Percentiles rank a stretch among this genome's conserved stretches.
phyloP scores from a whole-genome alignment of 768 basidiomycete genomes.

The Suillus subluteus region DNA sequence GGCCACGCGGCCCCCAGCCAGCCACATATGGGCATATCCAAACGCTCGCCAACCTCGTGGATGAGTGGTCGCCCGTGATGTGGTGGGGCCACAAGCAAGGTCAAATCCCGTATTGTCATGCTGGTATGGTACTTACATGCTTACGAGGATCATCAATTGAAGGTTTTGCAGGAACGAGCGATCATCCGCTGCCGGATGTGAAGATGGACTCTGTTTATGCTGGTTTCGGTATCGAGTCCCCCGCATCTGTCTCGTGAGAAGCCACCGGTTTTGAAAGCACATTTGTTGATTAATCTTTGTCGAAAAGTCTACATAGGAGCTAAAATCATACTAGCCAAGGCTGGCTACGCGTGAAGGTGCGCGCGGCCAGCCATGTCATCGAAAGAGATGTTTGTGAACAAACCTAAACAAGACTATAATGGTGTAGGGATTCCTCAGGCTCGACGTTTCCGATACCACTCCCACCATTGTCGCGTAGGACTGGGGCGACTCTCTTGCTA shows the following conservation, averaged over 20 bases:
- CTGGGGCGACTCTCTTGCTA: not conserved
- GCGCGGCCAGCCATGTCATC: not conserved
- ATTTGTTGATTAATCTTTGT: not conserved
- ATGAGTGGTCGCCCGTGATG: constrained; percentile 40
- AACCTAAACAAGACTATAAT: not conserved
- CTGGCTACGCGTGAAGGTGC: not conserved
- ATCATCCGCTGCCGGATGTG: constrained; percentile 7
- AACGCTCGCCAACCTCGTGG: constrained; percentile 37
- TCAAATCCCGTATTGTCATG: constrained; percentile 16
- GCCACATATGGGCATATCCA: constrained; percentile 38
- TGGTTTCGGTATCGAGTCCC: not conserved
- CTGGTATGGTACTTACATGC: constrained; percentile 16
- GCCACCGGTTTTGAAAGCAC: not conserved
- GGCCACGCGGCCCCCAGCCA: constrained; percentile 31
- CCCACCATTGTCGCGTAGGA: not conserved
- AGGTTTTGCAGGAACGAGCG: not conserved
- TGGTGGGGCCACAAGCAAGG: constrained; percentile 33
- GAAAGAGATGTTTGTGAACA: not conserved
- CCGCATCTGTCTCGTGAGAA: not conserved
- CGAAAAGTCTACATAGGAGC: not conserved
- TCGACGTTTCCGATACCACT: not conserved
- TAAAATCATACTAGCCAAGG: not conserved
- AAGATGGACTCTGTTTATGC: constrained; percentile 9
- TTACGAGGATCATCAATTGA: not conserved
- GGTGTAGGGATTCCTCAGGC: too few species aligned